Evolutionary conservation across 768 basidiomycete species (phyloP).

Genomic region (Gyrodon lividus): DNA sequence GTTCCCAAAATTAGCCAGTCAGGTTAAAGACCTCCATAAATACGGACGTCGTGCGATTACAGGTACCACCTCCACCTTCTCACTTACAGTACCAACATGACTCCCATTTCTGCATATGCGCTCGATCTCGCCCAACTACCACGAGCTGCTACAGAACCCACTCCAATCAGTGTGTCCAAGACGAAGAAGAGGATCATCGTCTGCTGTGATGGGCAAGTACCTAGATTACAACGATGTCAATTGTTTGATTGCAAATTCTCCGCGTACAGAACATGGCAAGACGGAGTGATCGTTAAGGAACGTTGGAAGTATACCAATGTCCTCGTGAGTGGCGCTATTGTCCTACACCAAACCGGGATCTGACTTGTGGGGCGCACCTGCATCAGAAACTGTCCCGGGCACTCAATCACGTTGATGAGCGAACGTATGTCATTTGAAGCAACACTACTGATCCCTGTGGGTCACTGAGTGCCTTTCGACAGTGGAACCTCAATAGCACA

Average conservation of each 20-base stretch:
- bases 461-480: conserved; percentile 1
- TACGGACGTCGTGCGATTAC: conserved; percentile 5
- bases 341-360: neutral
- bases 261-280: conserved; percentile 64
- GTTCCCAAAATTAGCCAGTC: no score
- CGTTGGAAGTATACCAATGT: conserved; percentile 56
- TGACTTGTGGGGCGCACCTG: neutral
- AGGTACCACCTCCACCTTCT: neutral
- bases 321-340: conserved; percentile 36
- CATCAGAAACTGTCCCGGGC: conserved; percentile 53
- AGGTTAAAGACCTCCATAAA: conserved; percentile 32
- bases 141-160: neutral
- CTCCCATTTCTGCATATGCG: neutral
- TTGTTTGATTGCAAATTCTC: conserved; percentile 3
- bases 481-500: conserved; percentile 49
- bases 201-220: conserved; percentile 70
- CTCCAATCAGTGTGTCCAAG: conserved; percentile 4
- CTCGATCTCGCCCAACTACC: conserved; percentile 1
- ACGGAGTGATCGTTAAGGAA: conserved; percentile 48
- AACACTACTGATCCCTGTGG: neutral
- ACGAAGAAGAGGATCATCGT: conserved; percentile 62
- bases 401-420: conserved; percentile 48
- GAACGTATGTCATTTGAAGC: conserved; percentile 26
- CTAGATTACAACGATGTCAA: neutral
- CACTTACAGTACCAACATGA: conserved; percentile 11